Evolutionary conservation across 2,329 filamentous ascomycete genomes (phyloP), one percentile per base, ranked within the genome.

Genomic region (Huntiella omanensis): DNA sequence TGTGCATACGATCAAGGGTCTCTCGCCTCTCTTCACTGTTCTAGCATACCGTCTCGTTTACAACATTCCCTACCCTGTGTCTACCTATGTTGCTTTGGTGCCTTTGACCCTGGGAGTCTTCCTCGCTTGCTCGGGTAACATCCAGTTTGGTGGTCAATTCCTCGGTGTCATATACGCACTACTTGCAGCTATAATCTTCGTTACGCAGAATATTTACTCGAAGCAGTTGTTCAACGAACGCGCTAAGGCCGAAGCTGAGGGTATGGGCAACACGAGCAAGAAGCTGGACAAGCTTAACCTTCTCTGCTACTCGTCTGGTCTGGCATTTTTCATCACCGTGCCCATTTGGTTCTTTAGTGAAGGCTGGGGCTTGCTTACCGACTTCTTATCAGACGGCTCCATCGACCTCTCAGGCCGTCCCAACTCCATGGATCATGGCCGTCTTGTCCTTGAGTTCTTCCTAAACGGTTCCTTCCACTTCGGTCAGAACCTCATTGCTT

Each of bases 381-480:
- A 94, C 57, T 78, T 95, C 54, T 68, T 88, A 33, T 70, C 77
- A 44, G 84, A 94, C 55, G 86, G 85, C n/a, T 71, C 77, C 1
- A 70, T 96, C 45, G 72, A 77, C 52, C 59, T 79, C 38, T 66
- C 60, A 42, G 59, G 66, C 37, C 64, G 63, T 17, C 76, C 79
- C 33, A 70, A 87, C 22, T 75, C 80, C 10, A 79, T 83, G 55
- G 80, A 83, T 52, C 80, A 87, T 50, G 84, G 80, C 19, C 75
- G 83, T 2, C 60, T 81, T 39, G 65, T 70, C 0, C 57, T 92
- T n/a, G 91, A 98, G 58, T 96, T 93, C 59, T 60, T 96, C 44
- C 96, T 98, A 70, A 98, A 98, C 60, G 91, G 91, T 47, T 80
- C 85, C 3, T 95, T 93, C 58, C 91, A 98, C 62, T 98, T 96